Evolutionary conservation across 257 asterid species (phyloP), one percentile per base, ranked within the genome.

Genomic region (Scutellaria barbata): DNA sequence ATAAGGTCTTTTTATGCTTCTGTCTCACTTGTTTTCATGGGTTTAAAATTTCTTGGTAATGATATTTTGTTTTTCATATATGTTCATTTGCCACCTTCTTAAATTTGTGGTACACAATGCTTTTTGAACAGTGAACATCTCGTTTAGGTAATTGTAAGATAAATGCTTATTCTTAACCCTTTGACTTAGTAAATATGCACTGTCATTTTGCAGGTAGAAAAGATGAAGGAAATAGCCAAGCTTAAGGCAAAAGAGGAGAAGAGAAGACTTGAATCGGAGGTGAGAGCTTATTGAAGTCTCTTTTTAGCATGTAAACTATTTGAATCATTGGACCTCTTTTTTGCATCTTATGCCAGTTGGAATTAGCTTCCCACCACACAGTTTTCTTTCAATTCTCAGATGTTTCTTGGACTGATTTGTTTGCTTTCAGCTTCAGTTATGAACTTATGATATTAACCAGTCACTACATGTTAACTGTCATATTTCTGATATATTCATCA

Each of bases 161-260:
- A 39, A 18, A 13, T 54, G 16, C 72, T 22, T 20, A 42, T 55
- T 60, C 37, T 60, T 66, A 10, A 55, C 64, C 58, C 54, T 65
- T 73, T 71, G 70, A 61, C 72, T 69, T 71, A 74, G 66, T 62
- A 18, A 66, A 66, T 25, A 67, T 12, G 30, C 52, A 20, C 33
- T 62, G 30, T 70, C 59, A 51, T 68, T 72, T 62, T 77, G 81
- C 86, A 87, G 98, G 96, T 95, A 41, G 97, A 87, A 58, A 88
- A 89, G 83, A 84, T 91, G 96, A 92, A 92, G 78, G 90, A 86
- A 76, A 88, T 92, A 73, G 98, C 98, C 78, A 89, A 85, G 87
- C 75, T 79, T 18, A 92, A 92, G 84, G 96, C 82, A 41, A 91
- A 83, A 83, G 95, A 92, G 76, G 99, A 88, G 82, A 92, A 80